These are phyloP conservation scores for Teunomyces aglyptinius DNA, from an alignment of 805 yeast genomes.

Conservation along the genomic window DNA sequence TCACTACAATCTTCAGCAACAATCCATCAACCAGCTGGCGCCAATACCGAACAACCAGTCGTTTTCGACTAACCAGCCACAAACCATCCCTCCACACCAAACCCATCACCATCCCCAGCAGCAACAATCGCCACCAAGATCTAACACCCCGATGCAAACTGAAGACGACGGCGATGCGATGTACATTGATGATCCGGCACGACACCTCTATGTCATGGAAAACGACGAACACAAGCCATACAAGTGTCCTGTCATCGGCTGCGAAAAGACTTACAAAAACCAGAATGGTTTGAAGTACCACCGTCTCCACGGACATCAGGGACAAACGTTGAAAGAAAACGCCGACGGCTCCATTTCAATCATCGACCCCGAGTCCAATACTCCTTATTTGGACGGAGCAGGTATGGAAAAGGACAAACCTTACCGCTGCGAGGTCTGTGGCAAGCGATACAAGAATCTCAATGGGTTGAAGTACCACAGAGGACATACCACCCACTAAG, in stretches of 20 bases:
- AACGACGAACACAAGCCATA: conserved; percentile 91
- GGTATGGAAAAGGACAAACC: conserved; percentile 98
- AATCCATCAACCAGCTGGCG: conserved; percentile 14
- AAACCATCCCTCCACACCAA: conserved; percentile 9
- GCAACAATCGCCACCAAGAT: conserved; percentile 10
- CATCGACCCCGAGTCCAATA: conserved; percentile 85
- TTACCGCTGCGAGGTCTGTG: conserved; percentile 96
- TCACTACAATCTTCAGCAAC: conserved; percentile 23
- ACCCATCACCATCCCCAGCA: conserved; percentile 16
- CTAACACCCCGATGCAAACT: conserved; percentile 9
- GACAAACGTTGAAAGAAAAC: conserved; percentile 85
- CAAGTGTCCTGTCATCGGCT: conserved; percentile 96
- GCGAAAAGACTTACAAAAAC: conserved; percentile 95
- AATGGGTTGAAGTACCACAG: conserved; percentile 96
- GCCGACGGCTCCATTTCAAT: conserved; percentile 92
- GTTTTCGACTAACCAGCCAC: conserved; percentile 6
- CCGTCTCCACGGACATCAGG: conserved; percentile 93
- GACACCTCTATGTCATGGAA: conserved; percentile 90
- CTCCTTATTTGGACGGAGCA: conserved; percentile 90
- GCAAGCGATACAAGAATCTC: conserved; percentile 91
- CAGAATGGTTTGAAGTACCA: conserved; percentile 97
- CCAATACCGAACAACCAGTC: conserved; percentile 9
- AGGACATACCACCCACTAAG: conserved; percentile 93
- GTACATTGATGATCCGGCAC: conserved; percentile 95
- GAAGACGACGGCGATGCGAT: conserved; percentile 63